Evolutionary conservation across 75 land plant species (phyloP).

Genomic region (Picea glauca): DNA sequence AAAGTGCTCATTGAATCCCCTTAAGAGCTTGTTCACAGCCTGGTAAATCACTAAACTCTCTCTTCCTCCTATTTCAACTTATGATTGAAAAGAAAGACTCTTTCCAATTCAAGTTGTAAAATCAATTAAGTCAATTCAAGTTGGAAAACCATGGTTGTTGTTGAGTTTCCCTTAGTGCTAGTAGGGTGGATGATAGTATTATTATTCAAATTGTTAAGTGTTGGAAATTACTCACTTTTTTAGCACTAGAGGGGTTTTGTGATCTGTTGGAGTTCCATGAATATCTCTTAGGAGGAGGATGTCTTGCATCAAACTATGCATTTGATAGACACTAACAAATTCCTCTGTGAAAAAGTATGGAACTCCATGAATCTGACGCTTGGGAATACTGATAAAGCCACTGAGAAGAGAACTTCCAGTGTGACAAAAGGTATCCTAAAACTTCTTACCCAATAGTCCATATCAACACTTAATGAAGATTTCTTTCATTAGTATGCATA

Average conservation of each 20-base stretch:
- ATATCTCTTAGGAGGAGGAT: conserved; percentile 37
- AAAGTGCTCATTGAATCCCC: no score
- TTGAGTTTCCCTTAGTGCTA: no score
- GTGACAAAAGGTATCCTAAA: conserved; percentile 55
- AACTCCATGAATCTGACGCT: conserved; percentile 60
- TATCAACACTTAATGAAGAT: conserved; percentile 21
- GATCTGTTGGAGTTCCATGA: neutral
- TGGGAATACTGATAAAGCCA: conserved; percentile 46
- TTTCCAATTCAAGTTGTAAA: no score
- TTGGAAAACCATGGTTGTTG: no score
- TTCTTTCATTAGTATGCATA: no score
- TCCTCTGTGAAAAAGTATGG: conserved; percentile 78
- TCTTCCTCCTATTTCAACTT: no score
- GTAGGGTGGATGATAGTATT: no score
- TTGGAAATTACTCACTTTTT: conserved; percentile 26
- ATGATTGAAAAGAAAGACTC: no score
- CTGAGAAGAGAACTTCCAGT: conserved; percentile 30
- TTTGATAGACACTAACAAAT: conserved; percentile 53
- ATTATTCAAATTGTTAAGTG: no score
- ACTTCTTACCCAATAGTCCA: conserved; percentile 62
- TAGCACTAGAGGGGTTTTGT: conserved; percentile 22
- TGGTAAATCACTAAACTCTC: no score
- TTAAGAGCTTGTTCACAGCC: no score
- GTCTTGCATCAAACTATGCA: conserved; percentile 67
- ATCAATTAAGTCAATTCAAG: no score